phyloP scores from a whole-genome alignment of 1,139 yeast genomes.

The Pichia terricola region DNA sequence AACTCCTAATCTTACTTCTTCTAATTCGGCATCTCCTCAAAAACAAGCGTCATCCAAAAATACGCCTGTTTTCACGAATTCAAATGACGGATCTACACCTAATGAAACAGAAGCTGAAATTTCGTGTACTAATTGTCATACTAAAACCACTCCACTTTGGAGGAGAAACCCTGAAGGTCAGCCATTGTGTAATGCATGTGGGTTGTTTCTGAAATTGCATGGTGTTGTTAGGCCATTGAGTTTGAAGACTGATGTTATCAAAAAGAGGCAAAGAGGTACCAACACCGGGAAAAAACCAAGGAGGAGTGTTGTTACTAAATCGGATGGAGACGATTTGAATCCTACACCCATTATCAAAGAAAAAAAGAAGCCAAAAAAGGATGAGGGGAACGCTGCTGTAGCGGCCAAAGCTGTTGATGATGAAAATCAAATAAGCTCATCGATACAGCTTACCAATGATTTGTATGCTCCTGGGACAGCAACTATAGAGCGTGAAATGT shows the following conservation, averaged over 20 bases:
- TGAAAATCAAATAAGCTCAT: no score
- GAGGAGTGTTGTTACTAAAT: conserved; percentile 9
- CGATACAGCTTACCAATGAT: no score
- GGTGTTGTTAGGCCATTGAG: conserved; percentile 52
- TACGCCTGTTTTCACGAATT: no score
- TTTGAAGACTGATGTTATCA: conserved; percentile 48
- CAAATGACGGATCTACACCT: conserved; percentile 1
- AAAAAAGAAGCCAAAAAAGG: background rate
- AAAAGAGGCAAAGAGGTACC: conserved; percentile 34
- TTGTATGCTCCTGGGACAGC: no score
- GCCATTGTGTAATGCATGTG: conserved; percentile 54
- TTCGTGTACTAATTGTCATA: conserved; percentile 42
- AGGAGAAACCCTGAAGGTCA: conserved; percentile 47
- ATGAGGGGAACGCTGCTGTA: no score
- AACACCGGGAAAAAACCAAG: conserved; percentile 17
- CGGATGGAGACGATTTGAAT: conserved; percentile 24
- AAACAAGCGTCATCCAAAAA: background rate
- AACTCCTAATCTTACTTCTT: conserved; percentile 1
- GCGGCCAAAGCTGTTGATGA: no score
- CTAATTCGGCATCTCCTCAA: conserved; percentile 1
- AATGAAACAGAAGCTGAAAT: conserved; percentile 12
- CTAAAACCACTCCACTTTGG: conserved; percentile 52
- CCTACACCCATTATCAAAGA: conserved; percentile 20
- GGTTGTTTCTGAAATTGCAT: conserved; percentile 45
- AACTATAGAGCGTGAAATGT: background rate